Evolutionary conservation across 2,329 filamentous ascomycete genomes (phyloP), one percentile per base, ranked within the genome.

Genomic region (Colletotrichum coccodes): DNA sequence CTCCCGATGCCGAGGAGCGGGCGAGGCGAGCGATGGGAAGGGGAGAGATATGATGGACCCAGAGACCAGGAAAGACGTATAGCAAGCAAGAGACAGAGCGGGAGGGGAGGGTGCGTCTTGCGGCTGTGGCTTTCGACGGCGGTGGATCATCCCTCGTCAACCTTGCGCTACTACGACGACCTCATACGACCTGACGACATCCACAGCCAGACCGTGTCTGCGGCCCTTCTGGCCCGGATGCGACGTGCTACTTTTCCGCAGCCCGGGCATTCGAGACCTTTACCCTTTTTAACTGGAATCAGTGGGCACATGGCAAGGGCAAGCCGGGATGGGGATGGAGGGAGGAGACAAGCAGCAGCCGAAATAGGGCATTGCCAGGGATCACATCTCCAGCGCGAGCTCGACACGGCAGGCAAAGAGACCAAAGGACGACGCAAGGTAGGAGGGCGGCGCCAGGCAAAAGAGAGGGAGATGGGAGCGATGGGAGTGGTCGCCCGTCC

Each of bases 171-270:
- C 44, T 8, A 40, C 21, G 16, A 40, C 46, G 42, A 44, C 60
- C 52, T 32, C 52, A 58, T 58, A 64, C 44, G 44, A 47, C 21
- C 30, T 46, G 28, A 58, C 18, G n/a, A 58, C 36, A 64, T 57
- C 46, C 65, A 68, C 54, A 66, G 65, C 61, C 65, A 68, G 61
- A 49, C 65, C 65, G 61, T 66, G 65, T 66, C 60, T 49, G 65
- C 61, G 65, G 61, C 61, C 65, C 54, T 66, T 66, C 56, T 68
- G 54, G 56, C 32, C 61, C 64, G 64, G 65, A 60, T 66, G 34
- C 49, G 61, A 68, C 61, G 30, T 52, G 42, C 50, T 58, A 23
- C 26, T 62, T 53, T 42, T 54, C 49, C 60, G 36, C 49, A 62
- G 11, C 28, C 47, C 28, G 21, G 32, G 58, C 7, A 60, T 14